Base-by-base conservation (phyloP, 2,329 filamentous ascomycete species). In the Samsoniella hepiali region DNA sequence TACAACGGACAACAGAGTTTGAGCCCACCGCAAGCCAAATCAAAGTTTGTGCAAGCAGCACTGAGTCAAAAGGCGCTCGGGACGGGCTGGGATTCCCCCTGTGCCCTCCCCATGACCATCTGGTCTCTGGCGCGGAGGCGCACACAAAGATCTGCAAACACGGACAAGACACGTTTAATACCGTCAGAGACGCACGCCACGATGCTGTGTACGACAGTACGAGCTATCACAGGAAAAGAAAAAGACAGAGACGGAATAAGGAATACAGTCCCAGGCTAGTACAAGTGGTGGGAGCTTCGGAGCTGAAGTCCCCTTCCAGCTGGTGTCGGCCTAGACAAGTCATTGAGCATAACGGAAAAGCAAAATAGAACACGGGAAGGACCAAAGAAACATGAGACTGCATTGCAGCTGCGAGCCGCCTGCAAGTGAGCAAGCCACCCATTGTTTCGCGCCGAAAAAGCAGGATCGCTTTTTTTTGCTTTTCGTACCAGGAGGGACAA, bases 401-500 rank as follows among this genome's bases (percentile, higher is more conserved):
- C 45, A 49, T 15, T 49, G 45, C 45, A 47, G 44, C 44, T 47
- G 45, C 22, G 13, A 22, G 9, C 15, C 6, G 15, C 7, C 54
- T 57, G 54, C 54, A 45, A 56, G 54, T 56, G n/a, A 56, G 38
- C 38, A 56, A 56, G 54, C 54, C 54, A 57, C 29, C 6, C 47
- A 32, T 50, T 50, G 47, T 50, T 50, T 11, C 5, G 27, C 45
- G 22, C 8, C 27, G 10, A 49, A 29, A 38, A 36, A 54, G 10
- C 22, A 2, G 22, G 15, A 5, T 56, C 15, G 36, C 22, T 56
- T 40, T 40, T 29, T 22, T 22, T 22, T 22, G 22, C 22, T 22
- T 22, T 22, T 22, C 22, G 22, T 22, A 22, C 22, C 22, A 22
- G 22, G 22, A 22, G 22, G 22, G 22, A 22, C 22, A 22, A 22